phyloP scores from a whole-genome alignment of 805 yeast genomes.

The Saturnispora gosingensis region DNA sequence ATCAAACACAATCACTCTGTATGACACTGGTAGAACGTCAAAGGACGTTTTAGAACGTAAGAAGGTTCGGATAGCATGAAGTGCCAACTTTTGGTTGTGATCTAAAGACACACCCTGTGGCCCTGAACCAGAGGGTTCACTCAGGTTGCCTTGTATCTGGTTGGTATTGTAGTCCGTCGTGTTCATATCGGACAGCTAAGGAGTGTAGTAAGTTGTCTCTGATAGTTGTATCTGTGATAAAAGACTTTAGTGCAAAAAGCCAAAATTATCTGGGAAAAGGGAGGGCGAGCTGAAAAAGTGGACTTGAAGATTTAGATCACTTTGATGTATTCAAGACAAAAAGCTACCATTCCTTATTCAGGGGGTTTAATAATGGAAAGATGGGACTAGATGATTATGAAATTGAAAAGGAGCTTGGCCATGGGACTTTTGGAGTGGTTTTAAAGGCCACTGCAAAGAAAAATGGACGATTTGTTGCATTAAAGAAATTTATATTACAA shows the following conservation, averaged over 20 bases:
- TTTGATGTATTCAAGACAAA: neutral
- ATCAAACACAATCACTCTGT: constrained; percentile 85
- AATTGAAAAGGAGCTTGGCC: constrained; percentile 40
- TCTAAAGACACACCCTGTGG: constrained; percentile 16
- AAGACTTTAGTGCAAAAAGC: neutral
- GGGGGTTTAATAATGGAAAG: neutral
- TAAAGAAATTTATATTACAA: constrained; percentile 76
- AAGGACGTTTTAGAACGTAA: constrained; percentile 87
- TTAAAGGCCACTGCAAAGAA: constrained; percentile 57
- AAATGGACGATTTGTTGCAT: constrained; percentile 63
- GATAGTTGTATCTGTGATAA: neutral
- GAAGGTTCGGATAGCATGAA: constrained; percentile 74
- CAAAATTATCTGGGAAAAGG: neutral
- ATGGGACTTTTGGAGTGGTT: constrained; percentile 88
- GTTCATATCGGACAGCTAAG: neutral
- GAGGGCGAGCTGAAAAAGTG: neutral
- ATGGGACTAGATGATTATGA: constrained; percentile 1
- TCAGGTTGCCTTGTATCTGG: neutral
- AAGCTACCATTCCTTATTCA: neutral
- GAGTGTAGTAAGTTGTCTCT: neutral
- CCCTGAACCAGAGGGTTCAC: constrained; percentile 17
- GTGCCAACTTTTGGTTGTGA: constrained; percentile 63
- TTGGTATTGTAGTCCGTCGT: neutral
- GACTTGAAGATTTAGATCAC: neutral
- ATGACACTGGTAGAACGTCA: constrained; percentile 93